These are phyloP conservation scores for Debaryomycetaceae sp. DNA, from an alignment of 1,139 yeast genomes.

Conservation along the genomic window DNA sequence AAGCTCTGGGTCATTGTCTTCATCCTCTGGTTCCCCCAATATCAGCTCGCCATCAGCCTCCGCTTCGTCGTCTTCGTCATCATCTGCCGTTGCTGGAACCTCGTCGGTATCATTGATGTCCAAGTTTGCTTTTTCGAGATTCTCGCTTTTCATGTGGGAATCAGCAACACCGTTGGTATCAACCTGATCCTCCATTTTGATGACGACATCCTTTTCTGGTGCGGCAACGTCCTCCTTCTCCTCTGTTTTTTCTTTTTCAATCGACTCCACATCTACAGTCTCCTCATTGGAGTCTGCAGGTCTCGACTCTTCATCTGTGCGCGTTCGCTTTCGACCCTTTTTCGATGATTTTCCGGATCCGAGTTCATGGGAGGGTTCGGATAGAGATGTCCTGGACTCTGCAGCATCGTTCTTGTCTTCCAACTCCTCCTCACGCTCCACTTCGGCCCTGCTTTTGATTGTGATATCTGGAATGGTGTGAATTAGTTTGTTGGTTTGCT, in stretches of 20 bases:
- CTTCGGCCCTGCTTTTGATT: conserved; percentile 75
- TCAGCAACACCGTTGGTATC: conserved; percentile 13
- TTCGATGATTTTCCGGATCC: conserved; percentile 33
- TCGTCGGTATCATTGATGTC: conserved; percentile 1
- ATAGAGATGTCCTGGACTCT: too few species aligned
- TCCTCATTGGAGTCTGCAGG: conserved; percentile 10
- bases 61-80: conserved; percentile 17
- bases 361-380: too few species aligned
- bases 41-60: conserved; percentile 15
- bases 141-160: conserved; percentile 14
- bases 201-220: conserved; percentile 16
- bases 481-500: conserved; percentile 67
- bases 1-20: conserved; percentile 58
- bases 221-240: conserved; percentile 26
- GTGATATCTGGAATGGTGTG: conserved; percentile 88
- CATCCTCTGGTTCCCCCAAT: conserved; percentile 36
- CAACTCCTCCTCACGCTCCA: conserved; percentile 68
- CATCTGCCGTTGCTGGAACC: conserved; percentile 8
- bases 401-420: conserved; percentile 15
- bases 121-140: background rate
- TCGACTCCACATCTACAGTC: conserved; percentile 8
- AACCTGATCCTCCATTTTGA: conserved; percentile 22
- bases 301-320: too few species aligned
- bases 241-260: conserved; percentile 8
- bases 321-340: conserved; percentile 42